Conservation (phyloP, 257 asterid species). For the Nyctanthes arbortristis region DNA sequence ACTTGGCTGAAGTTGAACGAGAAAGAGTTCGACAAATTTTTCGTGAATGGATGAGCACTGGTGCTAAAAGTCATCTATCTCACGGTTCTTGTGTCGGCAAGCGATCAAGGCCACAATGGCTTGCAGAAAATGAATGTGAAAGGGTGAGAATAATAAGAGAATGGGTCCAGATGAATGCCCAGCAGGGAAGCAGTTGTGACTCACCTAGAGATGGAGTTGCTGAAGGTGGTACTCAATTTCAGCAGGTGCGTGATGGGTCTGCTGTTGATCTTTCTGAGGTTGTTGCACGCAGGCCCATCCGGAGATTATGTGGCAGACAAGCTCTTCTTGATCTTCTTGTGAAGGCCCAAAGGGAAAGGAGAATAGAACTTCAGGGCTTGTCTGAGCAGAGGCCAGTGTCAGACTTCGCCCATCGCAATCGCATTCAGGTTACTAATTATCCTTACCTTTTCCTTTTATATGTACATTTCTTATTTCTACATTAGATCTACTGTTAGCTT, state of each 20-base stretch:
- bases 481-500: not conserved
- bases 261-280: constrained; percentile 34
- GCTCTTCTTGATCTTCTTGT: constrained; percentile 80
- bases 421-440: constrained; percentile 69
- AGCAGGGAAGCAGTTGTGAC: constrained; percentile 37
- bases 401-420: constrained; percentile 78
- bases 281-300: constrained; percentile 55
- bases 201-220: constrained; percentile 46
- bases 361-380: constrained; percentile 61
- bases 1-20: constrained; percentile 73
- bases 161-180: constrained; percentile 47
- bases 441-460: not conserved
- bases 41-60: constrained; percentile 70
- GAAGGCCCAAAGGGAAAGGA: constrained; percentile 73
- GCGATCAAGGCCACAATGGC: constrained; percentile 40
- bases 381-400: constrained; percentile 66
- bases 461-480: not conserved
- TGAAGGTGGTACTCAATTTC: constrained; percentile 47
- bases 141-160: constrained; percentile 65
- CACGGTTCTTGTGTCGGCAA: constrained; percentile 31
- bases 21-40: constrained; percentile 78
- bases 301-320: constrained; percentile 85
- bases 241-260: constrained; percentile 48
- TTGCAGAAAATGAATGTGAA: constrained; percentile 54
- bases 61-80: constrained; percentile 42